Evolutionary conservation across 2,329 filamentous ascomycete genomes (phyloP), one percentile per base, ranked within the genome.

Genomic region (Dactylellina leptospora): DNA sequence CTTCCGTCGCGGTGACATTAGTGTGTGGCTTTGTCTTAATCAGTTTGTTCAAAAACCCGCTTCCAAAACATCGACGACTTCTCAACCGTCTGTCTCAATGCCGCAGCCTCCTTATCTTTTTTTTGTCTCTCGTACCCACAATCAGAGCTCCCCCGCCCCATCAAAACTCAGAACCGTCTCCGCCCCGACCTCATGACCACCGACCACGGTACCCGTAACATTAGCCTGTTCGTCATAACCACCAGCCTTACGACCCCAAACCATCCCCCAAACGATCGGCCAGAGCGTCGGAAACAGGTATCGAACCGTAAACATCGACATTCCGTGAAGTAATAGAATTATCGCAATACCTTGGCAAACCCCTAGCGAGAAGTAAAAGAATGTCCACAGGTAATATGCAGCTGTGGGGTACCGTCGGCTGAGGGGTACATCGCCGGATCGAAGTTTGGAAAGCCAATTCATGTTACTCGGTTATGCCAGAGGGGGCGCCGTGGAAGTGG

Each of bases 161-260:
- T 5, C 3, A 45, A 16, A 6, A 5, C 23, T 23, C 18, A 20
- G 20, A 22, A 16, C 42, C 18, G 5, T 8, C 10, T 23, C 6
- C 23, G 42, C 10, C 8, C 20, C 38, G 45, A 28, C 47, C 47
- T 30, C 47, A 51, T 55, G 33, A 42, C 51, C 51, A 40, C 33
- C 28, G 22, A 42, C 36, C 20, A n/a, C n/a, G n/a, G n/a, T n/a
- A n/a, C n/a, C n/a, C n/a, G n/a, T n/a, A n/a, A 55, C 18, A 55
- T 42, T 20, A 55, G 51, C 51, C 51, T 42, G 51, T 42, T 53
- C 2, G n/a, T 9, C 16, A 28, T 13, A 6, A 20, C 22, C 18
- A 16, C 10, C 22, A 9, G 20, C 20, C 16, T 8, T 6, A 13
- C 16, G n/a, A 13, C 28, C 30, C 48, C 48, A 53, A 22, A 42